These are phyloP conservation scores for Suillus bovinus DNA, from an alignment of 768 basidiomycete genomes.

Conservation along the genomic window DNA sequence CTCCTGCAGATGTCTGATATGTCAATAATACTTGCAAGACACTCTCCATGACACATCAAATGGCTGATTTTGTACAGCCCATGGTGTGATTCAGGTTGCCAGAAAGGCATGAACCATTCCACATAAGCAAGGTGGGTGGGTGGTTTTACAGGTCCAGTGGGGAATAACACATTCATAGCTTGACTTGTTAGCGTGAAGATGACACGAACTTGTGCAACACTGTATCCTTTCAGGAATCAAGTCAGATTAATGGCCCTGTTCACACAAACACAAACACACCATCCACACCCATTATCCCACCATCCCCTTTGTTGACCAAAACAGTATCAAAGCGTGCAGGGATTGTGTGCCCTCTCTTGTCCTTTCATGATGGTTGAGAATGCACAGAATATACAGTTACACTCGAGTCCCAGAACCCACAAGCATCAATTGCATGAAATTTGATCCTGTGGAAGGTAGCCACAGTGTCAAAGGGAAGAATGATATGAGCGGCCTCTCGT, in stretches of 20 bases:
- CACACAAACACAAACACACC: background rate
- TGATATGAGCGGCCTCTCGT: background rate
- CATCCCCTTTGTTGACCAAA: background rate
- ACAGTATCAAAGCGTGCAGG: slow-evolving; percentile 5
- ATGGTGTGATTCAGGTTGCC: background rate
- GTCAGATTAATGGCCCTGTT: background rate
- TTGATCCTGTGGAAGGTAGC: background rate
- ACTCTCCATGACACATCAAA: background rate
- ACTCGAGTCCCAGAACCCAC: background rate
- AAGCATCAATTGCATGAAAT: background rate
- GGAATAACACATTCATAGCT: background rate
- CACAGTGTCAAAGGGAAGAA: background rate
- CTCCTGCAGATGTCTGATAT: slow-evolving; percentile 24
- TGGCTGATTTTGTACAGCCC: background rate
- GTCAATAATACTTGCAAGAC: slow-evolving; percentile 11
- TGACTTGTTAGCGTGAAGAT: background rate
- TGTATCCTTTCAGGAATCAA: background rate
- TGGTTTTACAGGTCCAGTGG: background rate
- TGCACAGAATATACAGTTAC: background rate
- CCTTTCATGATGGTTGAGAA: background rate
- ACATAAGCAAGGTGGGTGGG: slow-evolving; percentile 30
- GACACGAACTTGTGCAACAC: background rate
- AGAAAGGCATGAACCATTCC: slow-evolving; percentile 30
- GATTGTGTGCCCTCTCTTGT: background rate
- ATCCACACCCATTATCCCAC: background rate